Percentiles rank a stretch among this genome's conserved stretches.
These are phyloP conservation scores for Arthrobotrys entomopaga DNA, from an alignment of 2,329 filamentous ascomycete genomes.

Conservation along the genomic window DNA sequence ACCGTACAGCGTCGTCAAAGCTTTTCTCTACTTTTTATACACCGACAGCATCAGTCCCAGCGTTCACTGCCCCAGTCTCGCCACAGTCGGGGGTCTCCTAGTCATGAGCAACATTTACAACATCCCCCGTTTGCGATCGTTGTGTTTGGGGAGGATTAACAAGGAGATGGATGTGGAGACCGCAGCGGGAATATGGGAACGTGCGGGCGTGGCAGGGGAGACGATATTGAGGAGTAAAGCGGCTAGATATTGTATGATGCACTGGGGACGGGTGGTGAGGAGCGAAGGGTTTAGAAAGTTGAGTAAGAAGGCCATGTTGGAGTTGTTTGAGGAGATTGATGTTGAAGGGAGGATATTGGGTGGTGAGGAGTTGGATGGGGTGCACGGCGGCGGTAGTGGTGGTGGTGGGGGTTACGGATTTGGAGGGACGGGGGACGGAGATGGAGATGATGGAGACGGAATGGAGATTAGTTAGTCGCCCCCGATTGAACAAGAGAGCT, in stretches of 20 bases:
- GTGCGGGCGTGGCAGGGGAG: slow-evolving; percentile 86
- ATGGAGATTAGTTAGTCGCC: slow-evolving; percentile 45
- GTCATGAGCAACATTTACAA: slow-evolving; percentile 99
- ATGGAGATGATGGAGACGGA: slow-evolving; percentile 36
- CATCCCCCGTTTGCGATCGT: slow-evolving; percentile 87
- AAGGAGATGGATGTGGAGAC: slow-evolving; percentile 94
- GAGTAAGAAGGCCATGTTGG: slow-evolving; percentile 81
- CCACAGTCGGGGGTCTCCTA: slow-evolving; percentile 89
- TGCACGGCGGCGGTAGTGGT: slow-evolving; percentile 67
- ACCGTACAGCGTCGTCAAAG: slow-evolving; percentile 90
- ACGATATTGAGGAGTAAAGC: slow-evolving; percentile 92
- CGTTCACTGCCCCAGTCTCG: slow-evolving; percentile 72
- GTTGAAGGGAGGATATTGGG: slow-evolving; percentile 89
- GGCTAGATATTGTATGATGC: slow-evolving; percentile 85
- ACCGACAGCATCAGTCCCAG: slow-evolving; percentile 84
- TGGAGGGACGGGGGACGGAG: not conserved
- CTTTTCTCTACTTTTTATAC: slow-evolving; percentile 95
- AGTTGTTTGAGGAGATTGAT: slow-evolving; percentile 92
- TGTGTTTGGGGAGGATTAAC: slow-evolving; percentile 89
- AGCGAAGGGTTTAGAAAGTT: slow-evolving; percentile 86
- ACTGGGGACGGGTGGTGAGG: slow-evolving; percentile 94
- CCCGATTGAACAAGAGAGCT: not conserved
- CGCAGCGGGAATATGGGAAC: slow-evolving; percentile 95
- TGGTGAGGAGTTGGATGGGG: slow-evolving; percentile 80
- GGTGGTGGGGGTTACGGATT: slow-evolving; percentile 30